phyloP scores from a whole-genome alignment of 805 yeast species.

The Ogataea minuta region DNA sequence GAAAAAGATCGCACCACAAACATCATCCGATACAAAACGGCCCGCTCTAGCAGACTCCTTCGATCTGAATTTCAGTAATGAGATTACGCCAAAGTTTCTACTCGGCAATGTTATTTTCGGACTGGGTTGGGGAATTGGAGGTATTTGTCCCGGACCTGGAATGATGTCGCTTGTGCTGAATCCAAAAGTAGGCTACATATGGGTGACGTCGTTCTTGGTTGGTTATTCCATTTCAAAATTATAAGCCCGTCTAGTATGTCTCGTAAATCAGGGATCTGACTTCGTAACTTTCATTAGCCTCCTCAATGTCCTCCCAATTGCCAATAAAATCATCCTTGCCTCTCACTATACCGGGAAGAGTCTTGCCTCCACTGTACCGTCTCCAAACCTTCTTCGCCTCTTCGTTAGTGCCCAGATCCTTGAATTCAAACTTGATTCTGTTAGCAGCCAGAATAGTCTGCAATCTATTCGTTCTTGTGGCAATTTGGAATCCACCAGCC shows the following conservation, averaged over 20 bases:
- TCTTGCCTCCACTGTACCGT: slow-evolving; percentile 66
- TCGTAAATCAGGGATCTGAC: slow-evolving; percentile 65
- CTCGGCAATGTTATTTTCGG: slow-evolving; percentile 48
- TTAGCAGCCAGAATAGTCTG: slow-evolving; percentile 75
- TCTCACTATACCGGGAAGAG: slow-evolving; percentile 82
- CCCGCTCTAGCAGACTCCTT: slow-evolving; percentile 26
- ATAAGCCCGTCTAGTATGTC: slow-evolving; percentile 39
- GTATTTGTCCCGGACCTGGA: slow-evolving; percentile 57
- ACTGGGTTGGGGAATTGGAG: slow-evolving; percentile 51
- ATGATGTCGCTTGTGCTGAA: slow-evolving; percentile 31
- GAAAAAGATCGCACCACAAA: slow-evolving; percentile 26
- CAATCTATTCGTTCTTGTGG: slow-evolving; percentile 72
- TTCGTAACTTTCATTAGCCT: slow-evolving; percentile 77
- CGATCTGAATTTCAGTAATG: slow-evolving; percentile 26
- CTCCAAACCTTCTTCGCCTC: slow-evolving; percentile 85
- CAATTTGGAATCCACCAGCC: slow-evolving; percentile 83
- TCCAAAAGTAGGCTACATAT: slow-evolving; percentile 24
- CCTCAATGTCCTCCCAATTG: slow-evolving; percentile 81
- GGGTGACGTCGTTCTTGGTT: slow-evolving; percentile 30
- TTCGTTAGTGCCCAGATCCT: slow-evolving; percentile 85
- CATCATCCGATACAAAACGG: slow-evolving; percentile 10
- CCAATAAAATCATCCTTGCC: slow-evolving; percentile 81
- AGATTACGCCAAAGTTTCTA: slow-evolving; percentile 33
- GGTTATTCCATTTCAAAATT: slow-evolving; percentile 35
- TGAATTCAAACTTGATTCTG: slow-evolving; percentile 59